Evolutionary conservation across 306 rosid species (phyloP), one percentile per base, ranked within the genome.

Genomic region (Geum urbanum): DNA sequence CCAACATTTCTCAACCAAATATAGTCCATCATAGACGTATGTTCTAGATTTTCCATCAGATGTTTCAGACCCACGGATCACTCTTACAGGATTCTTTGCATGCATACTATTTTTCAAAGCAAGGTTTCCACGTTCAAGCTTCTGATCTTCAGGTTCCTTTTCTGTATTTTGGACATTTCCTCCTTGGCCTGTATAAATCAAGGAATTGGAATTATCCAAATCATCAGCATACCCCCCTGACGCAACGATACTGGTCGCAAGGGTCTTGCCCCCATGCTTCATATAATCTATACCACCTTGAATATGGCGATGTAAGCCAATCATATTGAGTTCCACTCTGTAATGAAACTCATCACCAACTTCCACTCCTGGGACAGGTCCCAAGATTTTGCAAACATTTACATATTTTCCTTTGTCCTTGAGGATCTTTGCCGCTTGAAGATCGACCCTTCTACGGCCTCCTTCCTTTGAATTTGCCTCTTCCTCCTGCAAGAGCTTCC

Each of bases 341-440:
- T 86, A 90, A 51, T 90, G 96, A 63, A 94, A 94, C 76, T 92
- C 96, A 72, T 92, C 97, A 47, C 98, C 97, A 40, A 92, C 90
- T 83, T 92, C 98, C 66, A 90, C 87, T 66, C 98, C 98, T 2
- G 97, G 92, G 54, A 92, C 94, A 66, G 66, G 0, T 66, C 98
- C 98, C 73, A 90, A 20, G 40, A 92, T 85, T 59, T 88, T 82
- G 55, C 94, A 91, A 12, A 58, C 57, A 71, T 92, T 92, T 70
- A 88, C 74, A 78, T 76, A 83, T 74, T 81, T 88, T 11, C 68
- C 83, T 18, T 86, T 78, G 9, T 82, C 82, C 84, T 64, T 92
- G 9, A 92, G 87, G 18, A 85, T 79, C 70, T 57, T 84, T 15
- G 86, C 79, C 3, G 96, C 94, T 69, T 39, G 45, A 18, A 54